Percentiles rank a stretch among this genome's conserved stretches.
phyloP scores from a whole-genome alignment of 2,329 filamentous ascomycete species.

The Cordyceps militaris region DNA sequence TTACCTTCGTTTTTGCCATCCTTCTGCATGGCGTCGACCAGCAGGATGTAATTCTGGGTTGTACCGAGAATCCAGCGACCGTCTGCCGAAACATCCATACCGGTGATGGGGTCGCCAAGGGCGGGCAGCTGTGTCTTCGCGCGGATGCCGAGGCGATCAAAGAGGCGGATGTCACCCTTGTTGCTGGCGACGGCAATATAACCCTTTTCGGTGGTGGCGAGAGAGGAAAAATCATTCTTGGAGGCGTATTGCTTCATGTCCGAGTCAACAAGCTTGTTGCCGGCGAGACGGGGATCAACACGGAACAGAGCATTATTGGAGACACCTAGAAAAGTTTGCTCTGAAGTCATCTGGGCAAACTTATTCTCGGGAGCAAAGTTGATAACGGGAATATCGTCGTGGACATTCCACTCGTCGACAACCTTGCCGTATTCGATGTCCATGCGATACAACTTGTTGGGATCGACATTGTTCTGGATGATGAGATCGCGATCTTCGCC shows the following conservation, averaged over 20 bases:
- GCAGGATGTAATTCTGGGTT: constrained; percentile 86
- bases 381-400: constrained; percentile 89
- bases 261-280: constrained; percentile 85
- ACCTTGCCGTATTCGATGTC: constrained; percentile 97
- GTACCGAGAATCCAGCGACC: constrained; percentile 94
- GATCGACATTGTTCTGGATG: constrained; percentile 73
- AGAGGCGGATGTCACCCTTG: constrained; percentile 95
- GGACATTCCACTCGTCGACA: constrained; percentile 96
- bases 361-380: constrained; percentile 95
- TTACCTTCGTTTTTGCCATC: constrained; percentile 94
- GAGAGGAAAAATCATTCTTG: constrained; percentile 94
- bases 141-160: constrained; percentile 92
- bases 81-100: constrained; percentile 90
- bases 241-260: constrained; percentile 93
- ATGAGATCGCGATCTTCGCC: constrained; percentile 86
- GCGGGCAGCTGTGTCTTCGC: constrained; percentile 96
- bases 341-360: constrained; percentile 93
- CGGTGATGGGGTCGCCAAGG: constrained; percentile 88
- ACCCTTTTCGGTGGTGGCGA: constrained; percentile 92
- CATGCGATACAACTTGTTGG: constrained; percentile 93
- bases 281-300: constrained; percentile 81
- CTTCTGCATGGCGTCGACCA: constrained; percentile 87
- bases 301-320: constrained; percentile 91
- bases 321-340: constrained; percentile 90
- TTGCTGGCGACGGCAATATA: constrained; percentile 96